Evolutionary conservation across 768 basidiomycete genomes (phyloP), one percentile per base, ranked within the genome.

Genomic region (Tylopilus plumbeoviolaceoides): DNA sequence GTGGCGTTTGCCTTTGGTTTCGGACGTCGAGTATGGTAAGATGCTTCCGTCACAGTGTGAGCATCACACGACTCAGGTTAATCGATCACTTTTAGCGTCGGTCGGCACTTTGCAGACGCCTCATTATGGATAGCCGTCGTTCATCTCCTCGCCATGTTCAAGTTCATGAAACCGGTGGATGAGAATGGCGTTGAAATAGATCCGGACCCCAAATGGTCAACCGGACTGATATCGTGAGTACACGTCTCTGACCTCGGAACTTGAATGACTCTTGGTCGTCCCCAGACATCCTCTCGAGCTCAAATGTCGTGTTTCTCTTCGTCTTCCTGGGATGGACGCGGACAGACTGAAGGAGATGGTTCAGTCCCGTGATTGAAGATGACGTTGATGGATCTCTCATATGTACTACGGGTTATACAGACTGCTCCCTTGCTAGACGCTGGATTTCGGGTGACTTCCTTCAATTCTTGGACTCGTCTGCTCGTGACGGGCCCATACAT

Each of bases 111-210:
- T 27, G 67, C 67, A 20, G 64, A 68, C 7, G 64, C 69, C 12
- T 68, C 67, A 38, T 21, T 68, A n/a, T 68, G 67, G 67, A 59
- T 69, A 45, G 69, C 64, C 17, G 55, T 68, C 5, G 67, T 55
- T 9, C 67, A 68, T 48, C 57, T 68, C n/a, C 65, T 70, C 36
- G 40, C 66, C 47, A 35, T 47, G n/a, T 68, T 70, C 48, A 63
- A 58, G 30, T 69, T 68, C 36, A 57, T 52, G 69, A 70, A 58
- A 52, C 60, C 48, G 25, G 38, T 67, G 50, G 60, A 70, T 36
- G 51, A 58, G 20, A 53, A 64, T 27, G 69, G 69, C 3, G 39
- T 28, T 18, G 69, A 70, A 44, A 39, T 58, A 23, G 53, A 69
- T 17, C 62, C 65, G 20, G 42, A 54, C 15, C 67, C 65, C 1